A percentile compares a stretch with the other conserved stretches of the same genome.
Evolutionary conservation across 2,329 filamentous ascomycete genomes (phyloP).

Genomic region (Pestalotiopsis sp.): DNA sequence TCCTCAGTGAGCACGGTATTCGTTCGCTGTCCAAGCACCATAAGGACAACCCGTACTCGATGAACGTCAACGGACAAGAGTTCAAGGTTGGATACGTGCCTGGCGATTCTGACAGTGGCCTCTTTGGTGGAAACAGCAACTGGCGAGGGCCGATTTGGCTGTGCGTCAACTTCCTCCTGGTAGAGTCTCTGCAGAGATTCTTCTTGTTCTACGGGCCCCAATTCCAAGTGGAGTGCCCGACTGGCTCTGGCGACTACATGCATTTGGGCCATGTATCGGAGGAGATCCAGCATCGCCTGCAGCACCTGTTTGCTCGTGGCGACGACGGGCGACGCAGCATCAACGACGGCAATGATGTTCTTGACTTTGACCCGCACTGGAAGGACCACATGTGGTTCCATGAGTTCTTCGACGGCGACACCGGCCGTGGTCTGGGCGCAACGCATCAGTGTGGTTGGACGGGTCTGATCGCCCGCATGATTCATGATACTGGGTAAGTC

Average conservation of each 20-base stretch:
- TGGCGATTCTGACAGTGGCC: slow-evolving; percentile 92
- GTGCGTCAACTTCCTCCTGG: slow-evolving; percentile 91
- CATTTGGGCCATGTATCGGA: slow-evolving; percentile 93
- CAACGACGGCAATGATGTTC: slow-evolving; percentile 79
- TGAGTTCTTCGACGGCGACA: slow-evolving; percentile 96
- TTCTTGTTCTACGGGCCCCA: slow-evolving; percentile 93
- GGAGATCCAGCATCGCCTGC: slow-evolving; percentile 90
- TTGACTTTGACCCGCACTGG: slow-evolving; percentile 93
- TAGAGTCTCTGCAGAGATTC: slow-evolving; percentile 93
- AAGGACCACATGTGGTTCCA: slow-evolving; percentile 94
- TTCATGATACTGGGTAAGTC: slow-evolving; percentile 92
- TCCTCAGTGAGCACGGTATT: slow-evolving; percentile 87
- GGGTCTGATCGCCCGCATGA: slow-evolving; percentile 92
- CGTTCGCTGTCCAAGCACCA: slow-evolving; percentile 91
- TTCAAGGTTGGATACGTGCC: slow-evolving; percentile 90
- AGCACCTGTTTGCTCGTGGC: slow-evolving; percentile 84
- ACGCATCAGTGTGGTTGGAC: slow-evolving; percentile 98
- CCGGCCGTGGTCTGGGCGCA: slow-evolving; percentile 83
- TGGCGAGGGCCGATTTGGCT: slow-evolving; percentile 97
- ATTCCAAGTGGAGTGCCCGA: slow-evolving; percentile 90
- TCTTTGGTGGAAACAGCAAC: slow-evolving; percentile 97
- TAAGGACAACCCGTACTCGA: slow-evolving; percentile 85
- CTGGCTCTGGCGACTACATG: slow-evolving; percentile 91
- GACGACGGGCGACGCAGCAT: slow-evolving; percentile 87
- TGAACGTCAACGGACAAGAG: slow-evolving; percentile 91